Conservation (phyloP, 441 rosid genomes). For the Biscutella laevigata region DNA sequence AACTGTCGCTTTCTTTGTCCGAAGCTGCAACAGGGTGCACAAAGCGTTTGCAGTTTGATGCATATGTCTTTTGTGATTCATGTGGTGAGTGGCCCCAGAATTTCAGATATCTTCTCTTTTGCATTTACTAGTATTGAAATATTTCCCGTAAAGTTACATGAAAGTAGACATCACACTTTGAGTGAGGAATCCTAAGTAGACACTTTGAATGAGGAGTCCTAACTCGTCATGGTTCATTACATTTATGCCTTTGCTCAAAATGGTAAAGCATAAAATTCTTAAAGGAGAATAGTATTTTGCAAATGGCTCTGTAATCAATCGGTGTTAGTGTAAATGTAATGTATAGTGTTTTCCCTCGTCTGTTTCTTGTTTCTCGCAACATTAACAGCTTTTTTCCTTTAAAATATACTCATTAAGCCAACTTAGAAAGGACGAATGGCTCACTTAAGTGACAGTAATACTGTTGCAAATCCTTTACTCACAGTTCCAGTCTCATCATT, state of each 20-base stretch:
- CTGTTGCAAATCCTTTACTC: constrained; percentile 1
- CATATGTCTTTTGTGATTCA: constrained; percentile 70
- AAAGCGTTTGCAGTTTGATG: constrained; percentile 59
- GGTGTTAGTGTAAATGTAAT: not conserved
- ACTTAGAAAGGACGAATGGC: not conserved
- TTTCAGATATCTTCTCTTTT: constrained; percentile 7
- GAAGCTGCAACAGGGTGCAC: constrained; percentile 88
- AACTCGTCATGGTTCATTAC: not conserved
- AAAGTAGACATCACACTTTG: no score
- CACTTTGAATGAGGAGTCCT: not conserved
- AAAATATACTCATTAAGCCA: not conserved
- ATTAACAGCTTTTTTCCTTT: not conserved
- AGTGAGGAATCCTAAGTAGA: no score
- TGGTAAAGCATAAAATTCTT: not conserved
- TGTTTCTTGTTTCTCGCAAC: not conserved
- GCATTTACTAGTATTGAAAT: constrained; percentile 1
- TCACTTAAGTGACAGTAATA: constrained; percentile 3
- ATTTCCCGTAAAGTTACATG: not conserved
- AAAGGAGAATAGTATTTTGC: not conserved
- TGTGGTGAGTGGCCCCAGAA: constrained; percentile 50
- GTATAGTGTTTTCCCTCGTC: not conserved
- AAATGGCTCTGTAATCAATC: not conserved
- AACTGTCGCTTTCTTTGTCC: constrained; percentile 59
- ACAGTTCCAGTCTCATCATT: constrained; percentile 15
- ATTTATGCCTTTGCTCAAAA: constrained; percentile 4